Conservation (phyloP, 768 basidiomycete species). For the Russula olivacea region DNA sequence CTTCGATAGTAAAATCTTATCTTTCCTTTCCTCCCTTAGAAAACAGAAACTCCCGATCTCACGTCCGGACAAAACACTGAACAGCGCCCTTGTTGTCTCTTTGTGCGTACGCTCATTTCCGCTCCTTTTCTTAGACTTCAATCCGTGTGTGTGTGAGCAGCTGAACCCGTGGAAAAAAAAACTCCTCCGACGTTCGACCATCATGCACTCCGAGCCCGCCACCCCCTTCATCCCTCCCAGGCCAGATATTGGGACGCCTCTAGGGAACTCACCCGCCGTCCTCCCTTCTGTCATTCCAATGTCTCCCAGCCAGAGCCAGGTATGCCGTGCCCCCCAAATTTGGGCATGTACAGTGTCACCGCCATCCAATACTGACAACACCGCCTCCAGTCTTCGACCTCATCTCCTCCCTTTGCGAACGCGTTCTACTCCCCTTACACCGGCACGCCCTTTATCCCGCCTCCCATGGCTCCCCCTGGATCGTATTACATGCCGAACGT, state of each 20-base stretch:
- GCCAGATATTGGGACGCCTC: slow-evolving; percentile 24
- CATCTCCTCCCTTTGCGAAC: slow-evolving; percentile 16
- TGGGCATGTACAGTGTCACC: neutral
- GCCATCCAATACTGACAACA: neutral
- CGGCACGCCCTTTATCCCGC: slow-evolving; percentile 24
- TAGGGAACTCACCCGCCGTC: slow-evolving; percentile 25
- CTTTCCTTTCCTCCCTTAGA: neutral
- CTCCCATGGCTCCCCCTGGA: slow-evolving; percentile 25
- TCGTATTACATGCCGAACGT: slow-evolving; percentile 34
- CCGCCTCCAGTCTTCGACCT: slow-evolving; percentile 19
- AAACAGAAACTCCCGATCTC: neutral
- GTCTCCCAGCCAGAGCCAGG: slow-evolving; percentile 21
- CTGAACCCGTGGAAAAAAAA: slow-evolving; percentile 18
- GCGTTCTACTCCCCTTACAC: slow-evolving; percentile 21
- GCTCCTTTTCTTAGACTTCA: neutral
- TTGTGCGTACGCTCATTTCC: slow-evolving; percentile 12
- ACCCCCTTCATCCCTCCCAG: slow-evolving; percentile 33
- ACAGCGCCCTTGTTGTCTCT: neutral
- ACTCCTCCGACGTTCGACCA: neutral
- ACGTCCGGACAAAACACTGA: neutral
- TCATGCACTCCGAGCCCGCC: slow-evolving; percentile 24
- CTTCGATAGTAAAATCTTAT: slow-evolving; percentile 6
- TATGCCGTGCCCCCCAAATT: neutral
- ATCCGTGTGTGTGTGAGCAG: slow-evolving; percentile 12
- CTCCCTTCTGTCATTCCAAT: slow-evolving; percentile 30